A percentile compares a stretch with the other conserved stretches of the same genome.
phyloP scores from a whole-genome alignment of 106 monocot genomes.

The Ottelia alismoides region DNA sequence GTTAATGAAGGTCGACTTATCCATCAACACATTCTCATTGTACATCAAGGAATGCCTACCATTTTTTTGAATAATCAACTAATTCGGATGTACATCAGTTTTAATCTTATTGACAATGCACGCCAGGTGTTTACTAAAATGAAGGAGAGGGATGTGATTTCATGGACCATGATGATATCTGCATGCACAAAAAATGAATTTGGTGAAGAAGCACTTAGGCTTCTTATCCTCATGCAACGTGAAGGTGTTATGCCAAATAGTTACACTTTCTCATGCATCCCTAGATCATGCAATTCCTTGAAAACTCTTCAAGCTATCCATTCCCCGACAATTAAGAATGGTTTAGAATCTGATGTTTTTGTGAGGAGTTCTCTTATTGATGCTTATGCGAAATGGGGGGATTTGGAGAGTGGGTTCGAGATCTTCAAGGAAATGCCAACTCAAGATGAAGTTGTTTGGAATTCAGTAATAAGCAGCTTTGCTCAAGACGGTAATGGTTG shows the following conservation, averaged over 20 bases:
- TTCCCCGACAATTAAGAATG: constrained; percentile 38
- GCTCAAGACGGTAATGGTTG: constrained; percentile 45
- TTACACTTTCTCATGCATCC: constrained; percentile 66
- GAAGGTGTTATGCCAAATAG: constrained; percentile 54
- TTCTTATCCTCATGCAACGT: constrained; percentile 39
- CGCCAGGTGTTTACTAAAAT: constrained; percentile 43
- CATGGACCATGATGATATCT: constrained; percentile 67
- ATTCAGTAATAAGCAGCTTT: constrained; percentile 68
- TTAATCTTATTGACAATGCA: constrained; percentile 45
- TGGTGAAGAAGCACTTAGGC: constrained; percentile 19
- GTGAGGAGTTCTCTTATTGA: constrained; percentile 67
- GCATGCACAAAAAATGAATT: constrained; percentile 11
- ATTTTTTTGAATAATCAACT: constrained; percentile 53
- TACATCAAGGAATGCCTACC: neutral
- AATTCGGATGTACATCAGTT: constrained; percentile 35
- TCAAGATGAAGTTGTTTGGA: constrained; percentile 60
- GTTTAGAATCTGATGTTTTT: constrained; percentile 61
- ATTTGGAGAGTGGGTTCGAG: constrained; percentile 29
- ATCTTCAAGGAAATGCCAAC: constrained; percentile 54
- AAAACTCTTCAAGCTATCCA: constrained; percentile 27
- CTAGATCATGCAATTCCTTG: constrained; percentile 24
- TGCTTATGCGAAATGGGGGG: constrained; percentile 41
- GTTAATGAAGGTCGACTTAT: constrained; percentile 22
- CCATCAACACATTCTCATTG: constrained; percentile 39
- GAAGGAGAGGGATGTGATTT: constrained; percentile 52